phyloP scores from a whole-genome alignment of 179 eudicot genomes.

The Gypsophila paniculata region DNA sequence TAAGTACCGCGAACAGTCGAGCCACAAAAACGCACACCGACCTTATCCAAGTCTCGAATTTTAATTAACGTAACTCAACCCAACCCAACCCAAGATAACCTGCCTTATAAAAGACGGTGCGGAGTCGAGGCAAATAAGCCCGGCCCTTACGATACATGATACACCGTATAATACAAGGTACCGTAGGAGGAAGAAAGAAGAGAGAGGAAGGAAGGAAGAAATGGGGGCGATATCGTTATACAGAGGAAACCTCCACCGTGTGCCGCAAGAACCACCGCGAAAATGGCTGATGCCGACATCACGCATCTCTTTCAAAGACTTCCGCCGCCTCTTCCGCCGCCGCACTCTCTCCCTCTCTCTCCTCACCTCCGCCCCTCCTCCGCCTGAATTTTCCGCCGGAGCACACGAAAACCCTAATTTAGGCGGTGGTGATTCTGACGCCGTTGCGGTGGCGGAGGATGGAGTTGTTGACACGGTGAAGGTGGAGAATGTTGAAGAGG shows the following conservation, averaged over 20 bases:
- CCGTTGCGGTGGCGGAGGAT: neutral
- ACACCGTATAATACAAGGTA: no score
- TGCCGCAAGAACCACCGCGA: conserved; percentile 48
- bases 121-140: no score
- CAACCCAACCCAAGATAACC: no score
- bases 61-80: no score
- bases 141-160: no score
- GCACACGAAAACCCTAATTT: conserved; percentile 15
- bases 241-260: conserved; percentile 84
- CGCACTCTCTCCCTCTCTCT: conserved; percentile 61
- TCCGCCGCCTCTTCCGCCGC: conserved; percentile 57
- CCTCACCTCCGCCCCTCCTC: conserved; percentile 35
- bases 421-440: neutral
- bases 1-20: no score
- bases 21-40: no score
- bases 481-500: neutral
- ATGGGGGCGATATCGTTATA: conserved; percentile 88
- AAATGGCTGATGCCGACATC: conserved; percentile 62
- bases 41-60: no score
- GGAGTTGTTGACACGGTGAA: conserved; percentile 4
- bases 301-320: conserved; percentile 49
- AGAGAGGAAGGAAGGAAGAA: neutral
- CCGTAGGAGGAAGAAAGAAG: neutral
- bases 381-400: neutral
- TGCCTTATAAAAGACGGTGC: no score